Conservation (phyloP, 2,329 filamentous ascomycete genomes). For the Fusarium metavorans region DNA sequence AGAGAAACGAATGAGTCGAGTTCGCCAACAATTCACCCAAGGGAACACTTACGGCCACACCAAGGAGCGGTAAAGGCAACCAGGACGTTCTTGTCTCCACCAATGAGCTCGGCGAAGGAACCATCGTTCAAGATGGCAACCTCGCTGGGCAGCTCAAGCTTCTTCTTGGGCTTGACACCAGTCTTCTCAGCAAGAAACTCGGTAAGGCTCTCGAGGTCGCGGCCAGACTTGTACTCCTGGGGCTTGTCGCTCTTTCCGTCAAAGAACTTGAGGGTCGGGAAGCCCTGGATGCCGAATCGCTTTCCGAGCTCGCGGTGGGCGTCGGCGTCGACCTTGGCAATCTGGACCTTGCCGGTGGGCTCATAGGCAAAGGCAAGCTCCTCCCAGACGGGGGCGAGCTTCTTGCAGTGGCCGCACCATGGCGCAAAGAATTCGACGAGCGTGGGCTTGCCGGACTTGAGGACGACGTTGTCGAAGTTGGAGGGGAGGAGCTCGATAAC, state of each 20-base stretch:
- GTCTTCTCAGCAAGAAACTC: constrained; percentile 90
- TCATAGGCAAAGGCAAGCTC: constrained; percentile 84
- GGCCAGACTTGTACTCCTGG: constrained; percentile 85
- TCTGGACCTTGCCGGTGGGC: constrained; percentile 79
- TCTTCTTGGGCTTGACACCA: constrained; percentile 82
- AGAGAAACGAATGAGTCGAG: constrained; percentile 27
- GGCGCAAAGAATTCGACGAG: constrained; percentile 98
- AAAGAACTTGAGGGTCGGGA: constrained; percentile 98
- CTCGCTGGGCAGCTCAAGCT: constrained; percentile 77
- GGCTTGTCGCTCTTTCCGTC: constrained; percentile 93
- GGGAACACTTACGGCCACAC: constrained; percentile 87
- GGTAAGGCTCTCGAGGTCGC: constrained; percentile 87
- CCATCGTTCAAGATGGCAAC: constrained; percentile 85
- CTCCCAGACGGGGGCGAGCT: constrained; percentile 92
- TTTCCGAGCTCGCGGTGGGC: constrained; percentile 86
- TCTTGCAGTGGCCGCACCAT: constrained; percentile 99
- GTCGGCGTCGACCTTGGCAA: constrained; percentile 97
- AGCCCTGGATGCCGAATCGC: constrained; percentile 90
- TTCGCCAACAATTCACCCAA: background rate
- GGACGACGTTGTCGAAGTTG: constrained; percentile 92
- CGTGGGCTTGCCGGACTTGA: constrained; percentile 93
- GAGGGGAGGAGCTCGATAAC: constrained; percentile 89
- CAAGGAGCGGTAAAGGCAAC: constrained; percentile 98
- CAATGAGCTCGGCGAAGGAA: constrained; percentile 82
- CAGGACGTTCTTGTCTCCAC: constrained; percentile 87